Percentiles rank a stretch among this genome's conserved stretches.
Evolutionary conservation across 371 early-diverging fungal genomes (phyloP).

Genomic region (Circinella umbellata): DNA sequence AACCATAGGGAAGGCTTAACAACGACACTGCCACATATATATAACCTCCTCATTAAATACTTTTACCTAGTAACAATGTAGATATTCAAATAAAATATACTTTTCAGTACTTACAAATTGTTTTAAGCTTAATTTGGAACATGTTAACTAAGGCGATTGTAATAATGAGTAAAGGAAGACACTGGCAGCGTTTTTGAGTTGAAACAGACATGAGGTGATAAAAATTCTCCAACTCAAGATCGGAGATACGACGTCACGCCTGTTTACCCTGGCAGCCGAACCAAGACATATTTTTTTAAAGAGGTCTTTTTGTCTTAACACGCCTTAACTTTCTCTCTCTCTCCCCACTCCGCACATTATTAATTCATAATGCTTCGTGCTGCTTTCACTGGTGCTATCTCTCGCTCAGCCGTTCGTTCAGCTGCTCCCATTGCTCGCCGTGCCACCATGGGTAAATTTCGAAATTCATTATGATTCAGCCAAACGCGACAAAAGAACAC

Average conservation of each 20-base stretch:
- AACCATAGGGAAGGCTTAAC: too few relatives aligned
- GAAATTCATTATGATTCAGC: neutral
- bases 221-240: neutral
- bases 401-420: constrained; percentile 46
- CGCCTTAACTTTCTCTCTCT: constrained; percentile 9
- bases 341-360: constrained; percentile 40
- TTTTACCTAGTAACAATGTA: too few relatives aligned
- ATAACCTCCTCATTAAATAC: too few relatives aligned
- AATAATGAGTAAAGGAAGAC: too few relatives aligned
- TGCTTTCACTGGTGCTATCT: constrained; percentile 48
- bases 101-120: too few relatives aligned
- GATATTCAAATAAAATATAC: too few relatives aligned
- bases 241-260: neutral
- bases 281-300: constrained; percentile 1
- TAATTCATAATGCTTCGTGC: constrained; percentile 50
- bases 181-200: too few relatives aligned
- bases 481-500: neutral
- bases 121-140: too few relatives aligned
- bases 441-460: constrained; percentile 18
- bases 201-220: neutral
- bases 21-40: too few relatives aligned
- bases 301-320: neutral
- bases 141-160: too few relatives aligned
- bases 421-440: constrained; percentile 31
- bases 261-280: neutral